Evolutionary conservation across 2,329 filamentous ascomycete species (phyloP), one percentile per base, ranked within the genome.

Genomic region (Cladorrhinum sp.): DNA sequence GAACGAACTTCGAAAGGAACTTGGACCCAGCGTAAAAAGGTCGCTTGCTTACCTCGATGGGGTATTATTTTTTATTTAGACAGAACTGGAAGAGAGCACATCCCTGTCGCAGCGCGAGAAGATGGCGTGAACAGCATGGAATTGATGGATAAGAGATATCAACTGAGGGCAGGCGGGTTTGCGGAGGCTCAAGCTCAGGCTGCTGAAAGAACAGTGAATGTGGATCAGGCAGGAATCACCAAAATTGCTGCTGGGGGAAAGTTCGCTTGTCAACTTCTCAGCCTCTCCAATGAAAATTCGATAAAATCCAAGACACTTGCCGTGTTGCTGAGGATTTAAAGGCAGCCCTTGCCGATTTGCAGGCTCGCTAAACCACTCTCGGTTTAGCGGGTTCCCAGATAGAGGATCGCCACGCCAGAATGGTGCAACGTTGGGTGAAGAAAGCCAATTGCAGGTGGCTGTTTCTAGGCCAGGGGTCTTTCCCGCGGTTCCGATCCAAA

Each of bases 11-110:
- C n/a, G n/a, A n/a, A n/a, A n/a, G n/a, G n/a, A n/a, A n/a, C 55
- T 57, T 62, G 59, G 57, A 57, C 58, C 59, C 58, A 29, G 52
- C 50, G 59, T 24, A 65, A 57, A 57, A 58, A 62, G 53, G 59
- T 59, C 62, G 58, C 60, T 60, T 54, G 64, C 64, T 65, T 62
- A 65, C 64, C 64, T 65, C 55, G 49, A 61, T 38, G 18, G 38
- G 57, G 49, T 38, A 50, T 49, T 54, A 54, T 58, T n/a, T 10
- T 54, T 32, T 12, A 13, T 53, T 49, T 18, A 16, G 8, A 16
- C 16, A 45, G 8, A 45, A 45, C 16, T 22, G 41, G 16, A 45
- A 45, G 8, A 45, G 18, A 45, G 8, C 18, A 45, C 6, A 45
- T n/a, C 41, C 41, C 41, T 45, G 41, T 22, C 41, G 41, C 16